These are phyloP conservation scores for Sanghuangporus baumii DNA, from an alignment of 1,284 basidiomycete genomes.

Conservation along the genomic window DNA sequence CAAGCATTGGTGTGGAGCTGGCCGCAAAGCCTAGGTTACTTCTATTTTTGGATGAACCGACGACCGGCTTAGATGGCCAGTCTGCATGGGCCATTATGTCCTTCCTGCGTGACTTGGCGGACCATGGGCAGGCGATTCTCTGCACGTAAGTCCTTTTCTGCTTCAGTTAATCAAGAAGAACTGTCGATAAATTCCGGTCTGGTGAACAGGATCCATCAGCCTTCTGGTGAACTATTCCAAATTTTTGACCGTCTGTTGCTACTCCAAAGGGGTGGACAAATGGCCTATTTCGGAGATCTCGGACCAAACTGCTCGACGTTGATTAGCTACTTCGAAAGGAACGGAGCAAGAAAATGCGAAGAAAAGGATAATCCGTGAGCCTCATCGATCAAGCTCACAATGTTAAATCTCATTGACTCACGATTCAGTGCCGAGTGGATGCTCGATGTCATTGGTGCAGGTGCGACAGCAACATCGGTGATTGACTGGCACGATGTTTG, in stretches of 20 bases:
- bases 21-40: slow-evolving; percentile 75
- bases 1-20: slow-evolving; percentile 79
- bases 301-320: slow-evolving; percentile 52
- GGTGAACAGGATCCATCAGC: slow-evolving; percentile 38
- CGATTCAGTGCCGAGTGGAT: slow-evolving; percentile 46
- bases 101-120: slow-evolving; percentile 59
- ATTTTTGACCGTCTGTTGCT: slow-evolving; percentile 63
- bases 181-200: not conserved
- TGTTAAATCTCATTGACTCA: not conserved
- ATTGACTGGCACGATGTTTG: slow-evolving; percentile 42
- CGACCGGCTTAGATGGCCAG: slow-evolving; percentile 84
- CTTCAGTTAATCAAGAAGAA: not conserved
- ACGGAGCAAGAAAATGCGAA: slow-evolving; percentile 42
- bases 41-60: slow-evolving; percentile 81
- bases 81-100: slow-evolving; percentile 83
- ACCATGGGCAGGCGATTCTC: slow-evolving; percentile 41
- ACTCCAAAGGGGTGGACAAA: slow-evolving; percentile 62
- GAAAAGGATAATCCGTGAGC: slow-evolving; percentile 39
- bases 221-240: slow-evolving; percentile 68
- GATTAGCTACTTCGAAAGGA: slow-evolving; percentile 64
- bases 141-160: slow-evolving; percentile 26
- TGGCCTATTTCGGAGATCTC: slow-evolving; percentile 74
- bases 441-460: slow-evolving; percentile 53
- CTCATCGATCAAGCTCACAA: not conserved
- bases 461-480: slow-evolving; percentile 35